phyloP scores from a whole-genome alignment of 371 early-diverging fungal genomes.

The Mortierella sp. region DNA sequence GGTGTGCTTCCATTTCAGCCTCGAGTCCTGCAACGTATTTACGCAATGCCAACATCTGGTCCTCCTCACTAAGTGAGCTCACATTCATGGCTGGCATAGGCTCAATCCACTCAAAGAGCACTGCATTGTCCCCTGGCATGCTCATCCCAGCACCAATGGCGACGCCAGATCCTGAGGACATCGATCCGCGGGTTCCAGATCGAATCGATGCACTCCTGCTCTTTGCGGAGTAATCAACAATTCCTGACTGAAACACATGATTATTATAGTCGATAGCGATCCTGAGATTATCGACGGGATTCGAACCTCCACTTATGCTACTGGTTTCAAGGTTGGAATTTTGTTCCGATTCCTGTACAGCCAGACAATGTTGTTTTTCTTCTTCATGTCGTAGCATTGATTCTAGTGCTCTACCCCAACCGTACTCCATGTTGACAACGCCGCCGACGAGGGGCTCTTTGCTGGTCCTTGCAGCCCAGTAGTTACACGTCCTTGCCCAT shows the following conservation, averaged over 20 bases:
- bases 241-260: not conserved
- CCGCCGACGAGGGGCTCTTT: conserved; percentile 90
- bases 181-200: conserved; percentile 36
- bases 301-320: not conserved
- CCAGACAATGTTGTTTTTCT: conserved; percentile 1
- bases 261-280: not conserved
- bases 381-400: conserved; percentile 14
- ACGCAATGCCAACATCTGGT: conserved; percentile 61
- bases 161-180: conserved; percentile 23
- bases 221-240: not conserved
- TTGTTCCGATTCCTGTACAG: not conserved
- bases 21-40: conserved; percentile 59
- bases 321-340: not conserved
- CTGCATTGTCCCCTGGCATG: conserved; percentile 21
- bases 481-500: conserved; percentile 90
- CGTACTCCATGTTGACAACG: conserved; percentile 89
- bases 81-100: conserved; percentile 37
- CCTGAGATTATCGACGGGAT: not conserved
- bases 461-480: conserved; percentile 91
- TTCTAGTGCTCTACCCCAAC: conserved; percentile 83
- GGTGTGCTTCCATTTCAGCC: conserved; percentile 66
- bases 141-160: not conserved
- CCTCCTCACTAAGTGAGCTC: conserved; percentile 37
- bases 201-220: conserved; percentile 41
- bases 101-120: conserved; percentile 47